These are phyloP conservation scores for Erythrophleum fordii DNA, from an alignment of 306 rosid species.

Conservation along the genomic window DNA sequence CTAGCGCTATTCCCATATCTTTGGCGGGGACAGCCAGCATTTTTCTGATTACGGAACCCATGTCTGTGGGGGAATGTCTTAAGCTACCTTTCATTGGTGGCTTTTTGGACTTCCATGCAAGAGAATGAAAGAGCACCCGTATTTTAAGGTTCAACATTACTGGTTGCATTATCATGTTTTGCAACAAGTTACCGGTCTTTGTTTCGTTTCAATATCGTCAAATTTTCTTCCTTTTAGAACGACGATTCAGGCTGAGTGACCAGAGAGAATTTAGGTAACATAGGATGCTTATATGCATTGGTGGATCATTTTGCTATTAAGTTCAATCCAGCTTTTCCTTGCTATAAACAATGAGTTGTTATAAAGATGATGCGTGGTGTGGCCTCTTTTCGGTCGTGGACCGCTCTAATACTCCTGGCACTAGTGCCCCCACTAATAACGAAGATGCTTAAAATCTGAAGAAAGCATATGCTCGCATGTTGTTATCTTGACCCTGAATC, in stretches of 20 bases:
- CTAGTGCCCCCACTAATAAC: background rate
- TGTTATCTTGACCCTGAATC: background rate
- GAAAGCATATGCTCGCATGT: background rate
- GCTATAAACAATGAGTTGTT: background rate
- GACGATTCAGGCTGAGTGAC: background rate
- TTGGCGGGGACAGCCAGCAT: constrained; percentile 31
- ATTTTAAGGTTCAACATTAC: too few relatives aligned
- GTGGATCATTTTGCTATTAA: background rate
- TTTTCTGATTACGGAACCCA: constrained; percentile 42
- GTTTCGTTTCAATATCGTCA: background rate
- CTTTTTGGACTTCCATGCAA: constrained; percentile 33
- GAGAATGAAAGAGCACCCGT: constrained; percentile 36
- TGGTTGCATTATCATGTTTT: background rate
- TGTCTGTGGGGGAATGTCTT: constrained; percentile 56
- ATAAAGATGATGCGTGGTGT: too few relatives aligned
- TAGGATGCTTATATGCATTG: background rate
- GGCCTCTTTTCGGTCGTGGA: background rate
- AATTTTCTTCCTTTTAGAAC: background rate
- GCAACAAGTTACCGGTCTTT: background rate
- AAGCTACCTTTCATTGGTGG: constrained; percentile 48
- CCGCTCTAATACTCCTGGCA: background rate
- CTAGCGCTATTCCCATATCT: constrained; percentile 57
- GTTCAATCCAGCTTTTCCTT: background rate
- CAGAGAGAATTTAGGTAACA: background rate
- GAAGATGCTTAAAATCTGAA: background rate